These are phyloP conservation scores for Fistulinella staudtii DNA, from an alignment of 1,284 basidiomycete genomes.

Conservation along the genomic window DNA sequence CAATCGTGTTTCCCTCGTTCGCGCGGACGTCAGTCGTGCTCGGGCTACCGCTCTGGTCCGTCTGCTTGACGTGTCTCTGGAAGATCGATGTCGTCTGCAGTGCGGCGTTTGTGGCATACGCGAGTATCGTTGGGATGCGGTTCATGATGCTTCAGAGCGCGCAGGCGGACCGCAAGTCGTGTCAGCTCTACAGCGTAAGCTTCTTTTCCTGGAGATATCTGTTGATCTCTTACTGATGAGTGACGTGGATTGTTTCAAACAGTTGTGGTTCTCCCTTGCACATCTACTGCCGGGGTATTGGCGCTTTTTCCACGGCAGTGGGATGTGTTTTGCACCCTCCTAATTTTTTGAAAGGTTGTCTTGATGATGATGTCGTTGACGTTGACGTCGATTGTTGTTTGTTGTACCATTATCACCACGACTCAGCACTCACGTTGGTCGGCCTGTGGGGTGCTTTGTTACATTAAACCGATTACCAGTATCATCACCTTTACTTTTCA, in stretches of 20 bases:
- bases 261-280: conserved; percentile 33
- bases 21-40: conserved; percentile 29
- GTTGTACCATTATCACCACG: no score
- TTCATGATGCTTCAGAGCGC: conserved; percentile 25
- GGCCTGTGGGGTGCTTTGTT: conserved; percentile 6
- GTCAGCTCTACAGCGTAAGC: conserved; percentile 34
- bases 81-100: conserved; percentile 23
- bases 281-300: conserved; percentile 32
- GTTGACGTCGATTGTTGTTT: neutral
- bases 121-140: conserved; percentile 27
- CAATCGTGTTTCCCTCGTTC: conserved; percentile 33
- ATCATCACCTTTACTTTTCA: neutral
- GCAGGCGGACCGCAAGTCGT: conserved; percentile 30
- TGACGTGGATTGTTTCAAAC: neutral
- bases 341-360: neutral
- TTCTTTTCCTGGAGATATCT: neutral
- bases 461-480: neutral
- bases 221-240: neutral
- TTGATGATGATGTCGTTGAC: neutral
- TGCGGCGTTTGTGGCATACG: conserved; percentile 30
- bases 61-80: conserved; percentile 28
- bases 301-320: conserved; percentile 24
- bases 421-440: neutral
- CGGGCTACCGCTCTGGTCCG: conserved; percentile 29
- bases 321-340: conserved; percentile 8